Conservation (phyloP, 2,329 filamentous ascomycete species). For the Biscogniauxia sp. region DNA sequence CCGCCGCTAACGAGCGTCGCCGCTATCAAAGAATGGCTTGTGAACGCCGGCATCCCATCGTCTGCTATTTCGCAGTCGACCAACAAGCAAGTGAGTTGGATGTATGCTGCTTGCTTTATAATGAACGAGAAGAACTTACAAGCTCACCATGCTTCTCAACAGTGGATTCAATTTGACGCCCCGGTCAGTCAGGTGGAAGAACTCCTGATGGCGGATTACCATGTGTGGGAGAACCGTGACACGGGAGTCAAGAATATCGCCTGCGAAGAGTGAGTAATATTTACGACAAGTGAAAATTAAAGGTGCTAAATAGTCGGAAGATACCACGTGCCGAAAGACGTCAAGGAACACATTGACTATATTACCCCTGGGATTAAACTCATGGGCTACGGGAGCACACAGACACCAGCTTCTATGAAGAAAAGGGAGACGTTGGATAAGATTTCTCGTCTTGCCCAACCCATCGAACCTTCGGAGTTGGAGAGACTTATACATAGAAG, state of each 20-base stretch:
- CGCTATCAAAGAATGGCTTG: constrained; percentile 38
- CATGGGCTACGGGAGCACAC: constrained; percentile 24
- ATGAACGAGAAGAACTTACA: background rate
- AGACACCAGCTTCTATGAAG: constrained; percentile 21
- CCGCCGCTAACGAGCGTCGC: constrained; percentile 34
- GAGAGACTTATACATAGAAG: constrained; percentile 15
- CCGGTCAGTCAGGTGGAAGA: constrained; percentile 37
- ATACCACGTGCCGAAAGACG: constrained; percentile 48
- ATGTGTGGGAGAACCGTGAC: constrained; percentile 39
- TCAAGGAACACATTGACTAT: constrained; percentile 53
- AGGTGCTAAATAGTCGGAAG: constrained; percentile 8
- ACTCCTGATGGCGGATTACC: constrained; percentile 39
- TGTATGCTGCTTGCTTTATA: background rate
- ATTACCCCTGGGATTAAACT: constrained; percentile 55
- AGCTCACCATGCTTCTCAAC: background rate
- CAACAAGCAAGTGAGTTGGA: constrained; percentile 24
- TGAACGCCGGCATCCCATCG: constrained; percentile 29
- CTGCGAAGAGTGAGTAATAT: constrained; percentile 32
- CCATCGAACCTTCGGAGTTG: constrained; percentile 9
- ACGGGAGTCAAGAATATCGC: constrained; percentile 37
- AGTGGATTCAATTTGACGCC: constrained; percentile 45
- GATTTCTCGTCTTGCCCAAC: background rate
- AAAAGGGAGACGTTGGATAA: constrained; percentile 1
- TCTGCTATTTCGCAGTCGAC: constrained; percentile 33
- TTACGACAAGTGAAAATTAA: background rate